Evolutionary conservation across 768 basidiomycete genomes (phyloP).

Genomic region (Rhodosporidiobolus sp.): DNA sequence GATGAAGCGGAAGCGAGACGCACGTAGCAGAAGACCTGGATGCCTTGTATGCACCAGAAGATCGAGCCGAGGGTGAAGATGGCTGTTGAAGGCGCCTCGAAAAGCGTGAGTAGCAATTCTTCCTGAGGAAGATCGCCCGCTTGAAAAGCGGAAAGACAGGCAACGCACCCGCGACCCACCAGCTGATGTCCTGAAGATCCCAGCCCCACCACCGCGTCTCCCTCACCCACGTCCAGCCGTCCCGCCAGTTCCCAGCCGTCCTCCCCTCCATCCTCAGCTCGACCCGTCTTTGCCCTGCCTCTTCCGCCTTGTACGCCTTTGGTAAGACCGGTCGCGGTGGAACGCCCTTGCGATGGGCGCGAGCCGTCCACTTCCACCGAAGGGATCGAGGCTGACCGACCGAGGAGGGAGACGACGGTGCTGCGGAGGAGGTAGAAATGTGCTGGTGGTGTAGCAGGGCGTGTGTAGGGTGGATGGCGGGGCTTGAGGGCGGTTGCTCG

Average conservation of each 20-base stretch:
- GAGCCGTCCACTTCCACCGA: neutral
- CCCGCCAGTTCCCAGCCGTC: neutral
- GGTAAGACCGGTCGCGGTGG: neutral
- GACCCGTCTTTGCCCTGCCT: neutral
- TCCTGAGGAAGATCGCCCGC: neutral
- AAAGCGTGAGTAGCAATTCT: neutral
- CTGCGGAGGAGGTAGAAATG: no score
- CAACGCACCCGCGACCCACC: slow-evolving; percentile 29
- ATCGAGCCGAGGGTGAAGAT: slow-evolving; percentile 38
- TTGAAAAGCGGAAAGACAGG: neutral
- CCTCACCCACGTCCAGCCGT: neutral
- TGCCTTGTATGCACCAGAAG: slow-evolving; percentile 40
- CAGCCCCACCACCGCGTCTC: slow-evolving; percentile 16
- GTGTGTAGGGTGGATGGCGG: neutral
- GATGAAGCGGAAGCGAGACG: neutral
- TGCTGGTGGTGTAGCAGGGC: neutral
- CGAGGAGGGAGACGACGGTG: neutral
- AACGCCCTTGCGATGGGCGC: slow-evolving; percentile 19
- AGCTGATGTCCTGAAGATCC: slow-evolving; percentile 25
- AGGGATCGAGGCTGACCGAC: neutral
- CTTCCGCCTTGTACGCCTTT: neutral
- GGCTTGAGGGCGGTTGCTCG: neutral
- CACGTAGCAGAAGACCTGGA: slow-evolving; percentile 33
- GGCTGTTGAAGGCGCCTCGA: neutral
- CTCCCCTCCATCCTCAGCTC: neutral